Evolutionary conservation across 2,329 filamentous ascomycete genomes (phyloP).

Genomic region (Chaetoscypha palmicola): DNA sequence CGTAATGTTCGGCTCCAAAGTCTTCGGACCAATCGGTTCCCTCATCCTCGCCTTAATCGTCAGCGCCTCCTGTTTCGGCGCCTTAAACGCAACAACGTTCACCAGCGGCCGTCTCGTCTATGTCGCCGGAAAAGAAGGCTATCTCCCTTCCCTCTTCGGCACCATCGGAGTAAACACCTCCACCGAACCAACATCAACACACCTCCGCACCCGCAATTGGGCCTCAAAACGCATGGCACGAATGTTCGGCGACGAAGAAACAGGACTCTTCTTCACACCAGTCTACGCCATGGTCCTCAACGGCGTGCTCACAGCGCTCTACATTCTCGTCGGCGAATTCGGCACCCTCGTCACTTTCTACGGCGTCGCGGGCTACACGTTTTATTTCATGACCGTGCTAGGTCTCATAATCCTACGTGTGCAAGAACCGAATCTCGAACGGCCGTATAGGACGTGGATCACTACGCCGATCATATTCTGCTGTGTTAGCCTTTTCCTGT

Average conservation of each 20-base stretch:
- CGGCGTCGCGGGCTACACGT: conserved; percentile 92
- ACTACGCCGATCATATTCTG: conserved; percentile 96
- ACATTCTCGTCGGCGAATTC: conserved; percentile 85
- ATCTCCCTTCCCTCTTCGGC: conserved; percentile 77
- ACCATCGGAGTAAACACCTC: conserved; percentile 61
- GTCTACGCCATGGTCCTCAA: conserved; percentile 87
- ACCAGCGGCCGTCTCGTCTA: conserved; percentile 90
- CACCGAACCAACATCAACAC: conserved; percentile 36
- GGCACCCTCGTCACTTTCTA: conserved; percentile 91
- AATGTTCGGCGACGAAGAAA: conserved; percentile 68
- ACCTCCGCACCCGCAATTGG: conserved; percentile 47
- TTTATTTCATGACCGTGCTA: conserved; percentile 93
- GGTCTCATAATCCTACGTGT: conserved; percentile 88
- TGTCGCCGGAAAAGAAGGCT: conserved; percentile 90
- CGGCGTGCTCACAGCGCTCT: conserved; percentile 61
- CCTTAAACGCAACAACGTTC: conserved; percentile 89
- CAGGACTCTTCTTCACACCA: conserved; percentile 86
- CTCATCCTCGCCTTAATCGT: conserved; percentile 84
- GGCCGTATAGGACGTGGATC: conserved; percentile 95
- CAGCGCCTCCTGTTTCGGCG: conserved; percentile 85
- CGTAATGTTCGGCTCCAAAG: conserved; percentile 82
- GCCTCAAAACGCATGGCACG: conserved; percentile 50
- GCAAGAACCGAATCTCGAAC: conserved; percentile 75
- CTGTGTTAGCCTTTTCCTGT: conserved; percentile 88
- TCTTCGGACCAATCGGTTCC: conserved; percentile 78